Evolutionary conservation across 345 rosid species (phyloP).

Genomic region (Hirschfeldia incana): DNA sequence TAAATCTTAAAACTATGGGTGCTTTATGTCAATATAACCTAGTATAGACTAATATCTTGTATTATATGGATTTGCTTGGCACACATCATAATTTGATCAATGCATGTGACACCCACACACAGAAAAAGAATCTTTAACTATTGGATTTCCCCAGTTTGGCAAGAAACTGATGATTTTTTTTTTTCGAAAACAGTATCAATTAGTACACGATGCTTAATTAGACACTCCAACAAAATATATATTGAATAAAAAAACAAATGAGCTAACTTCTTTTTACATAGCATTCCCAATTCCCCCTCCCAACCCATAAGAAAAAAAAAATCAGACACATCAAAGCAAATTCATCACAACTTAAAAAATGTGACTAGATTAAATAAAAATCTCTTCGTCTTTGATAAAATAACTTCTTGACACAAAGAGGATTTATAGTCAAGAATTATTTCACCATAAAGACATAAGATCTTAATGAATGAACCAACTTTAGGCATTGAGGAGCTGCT

Average conservation of each 20-base stretch:
- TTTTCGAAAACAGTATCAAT: not conserved
- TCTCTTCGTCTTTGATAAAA: constrained; percentile 18
- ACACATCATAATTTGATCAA: not conserved
- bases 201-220: constrained; percentile 33
- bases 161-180: not conserved
- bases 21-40: not conserved
- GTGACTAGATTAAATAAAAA: constrained; percentile 27
- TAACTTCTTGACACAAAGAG: constrained; percentile 34
- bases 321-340: constrained; percentile 34
- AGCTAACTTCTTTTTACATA: constrained; percentile 39
- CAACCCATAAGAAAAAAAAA: constrained; percentile 32
- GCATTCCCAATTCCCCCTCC: constrained; percentile 19
- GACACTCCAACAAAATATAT: constrained; percentile 35
- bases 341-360: constrained; percentile 40
- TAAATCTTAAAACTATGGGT: not conserved
- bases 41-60: not conserved
- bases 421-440: constrained; percentile 28
- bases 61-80: not conserved
- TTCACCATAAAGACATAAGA: constrained; percentile 19
- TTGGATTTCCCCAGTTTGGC: not conserved
- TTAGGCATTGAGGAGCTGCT: constrained; percentile 39
- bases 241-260: constrained; percentile 32
- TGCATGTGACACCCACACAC: not conserved
- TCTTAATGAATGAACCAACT: constrained; percentile 8
- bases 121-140: not conserved